A percentile compares a stretch with the other conserved stretches of the same genome.
Conservation (phyloP, 495 filamentous ascomycete genomes). For the Penicillium ucsense region DNA sequence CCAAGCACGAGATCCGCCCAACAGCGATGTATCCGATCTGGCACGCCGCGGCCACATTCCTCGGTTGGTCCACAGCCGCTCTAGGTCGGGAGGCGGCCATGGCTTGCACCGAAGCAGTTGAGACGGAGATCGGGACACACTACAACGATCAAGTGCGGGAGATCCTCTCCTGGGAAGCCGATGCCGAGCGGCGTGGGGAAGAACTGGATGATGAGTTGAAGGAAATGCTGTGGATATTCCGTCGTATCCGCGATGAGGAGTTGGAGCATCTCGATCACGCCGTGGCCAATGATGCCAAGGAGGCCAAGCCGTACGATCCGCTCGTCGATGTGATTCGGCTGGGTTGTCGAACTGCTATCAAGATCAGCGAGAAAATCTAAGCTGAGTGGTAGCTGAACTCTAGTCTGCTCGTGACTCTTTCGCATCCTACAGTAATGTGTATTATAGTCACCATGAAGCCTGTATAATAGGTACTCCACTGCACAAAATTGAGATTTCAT, state of each 20-base stretch:
- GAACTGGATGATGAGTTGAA: constrained; percentile 70
- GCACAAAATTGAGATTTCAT: too few relatives aligned
- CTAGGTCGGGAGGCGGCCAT: constrained; percentile 92
- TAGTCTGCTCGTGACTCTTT: neutral
- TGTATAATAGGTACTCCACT: neutral
- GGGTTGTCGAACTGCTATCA: constrained; percentile 86
- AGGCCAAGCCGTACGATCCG: constrained; percentile 78
- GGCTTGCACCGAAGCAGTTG: constrained; percentile 97
- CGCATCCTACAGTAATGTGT: too few relatives aligned
- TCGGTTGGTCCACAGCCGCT: constrained; percentile 85
- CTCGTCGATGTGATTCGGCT: constrained; percentile 80
- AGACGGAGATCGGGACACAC: constrained; percentile 94
- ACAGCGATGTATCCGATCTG: constrained; percentile 92
- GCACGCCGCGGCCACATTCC: constrained; percentile 68
- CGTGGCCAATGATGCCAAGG: constrained; percentile 80
- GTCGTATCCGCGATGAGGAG: constrained; percentile 89
- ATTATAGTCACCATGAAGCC: neutral
- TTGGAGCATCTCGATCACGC: constrained; percentile 95
- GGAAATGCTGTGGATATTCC: constrained; percentile 61
- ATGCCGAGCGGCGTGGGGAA: constrained; percentile 54
- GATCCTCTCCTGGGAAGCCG: constrained; percentile 68
- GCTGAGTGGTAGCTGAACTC: neutral
- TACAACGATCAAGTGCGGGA: constrained; percentile 87
- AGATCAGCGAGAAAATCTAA: constrained; percentile 79
- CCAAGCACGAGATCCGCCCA: constrained; percentile 82